Base-by-base conservation (phyloP, 768 basidiomycete species). In the Lyophyllum decastes region DNA sequence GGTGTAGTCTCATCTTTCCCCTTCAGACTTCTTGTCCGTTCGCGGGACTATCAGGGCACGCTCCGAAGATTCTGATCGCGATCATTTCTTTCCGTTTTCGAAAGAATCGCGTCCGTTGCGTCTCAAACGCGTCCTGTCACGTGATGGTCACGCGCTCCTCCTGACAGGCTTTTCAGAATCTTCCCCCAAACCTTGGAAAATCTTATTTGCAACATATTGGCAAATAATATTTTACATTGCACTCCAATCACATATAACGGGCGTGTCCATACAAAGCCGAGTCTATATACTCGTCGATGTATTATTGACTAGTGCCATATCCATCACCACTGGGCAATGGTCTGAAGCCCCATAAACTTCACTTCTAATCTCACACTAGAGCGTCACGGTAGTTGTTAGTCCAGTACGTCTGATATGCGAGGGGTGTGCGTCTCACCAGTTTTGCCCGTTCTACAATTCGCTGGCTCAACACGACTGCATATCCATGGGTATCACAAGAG, bases 331-430 rank as follows among this genome's bases (percentile, higher is more conserved):
- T 5, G 94, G 94, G 60, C 89, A 83, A 68, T 94, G 92, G 66
- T 94, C 93, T 26, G 90, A 93, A 33, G 91, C 92, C 12, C 93
- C 92, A 52, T 90, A 94, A 50, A 93, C 89, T 65, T 92, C 90
- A 60, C 82, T 82, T 40, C 93, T 79, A 55, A 95, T 94, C 71
- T 94, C 93, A 67, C 93, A 95, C 83, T 82, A n/a, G 38, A 3
- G 43, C 25, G 56, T 19, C n/a, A 4, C 21, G 16, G 54, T n/a
- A n/a, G n/a, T n/a, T n/a, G n/a, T 60, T 43, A 58, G 30, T 14
- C 11, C 22, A 26, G n/a, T 17, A 5, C 14, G 16, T 44, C 35
- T 27, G 17, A 52, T 2, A 24, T n/a, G 9, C 33, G 19, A 24
- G 50, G 4, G 43, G 10, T 40, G 19, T 59, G n/a, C 73, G 33